phyloP scores from a whole-genome alignment of 805 yeast species.

The Kodamaea jinghongensis region DNA sequence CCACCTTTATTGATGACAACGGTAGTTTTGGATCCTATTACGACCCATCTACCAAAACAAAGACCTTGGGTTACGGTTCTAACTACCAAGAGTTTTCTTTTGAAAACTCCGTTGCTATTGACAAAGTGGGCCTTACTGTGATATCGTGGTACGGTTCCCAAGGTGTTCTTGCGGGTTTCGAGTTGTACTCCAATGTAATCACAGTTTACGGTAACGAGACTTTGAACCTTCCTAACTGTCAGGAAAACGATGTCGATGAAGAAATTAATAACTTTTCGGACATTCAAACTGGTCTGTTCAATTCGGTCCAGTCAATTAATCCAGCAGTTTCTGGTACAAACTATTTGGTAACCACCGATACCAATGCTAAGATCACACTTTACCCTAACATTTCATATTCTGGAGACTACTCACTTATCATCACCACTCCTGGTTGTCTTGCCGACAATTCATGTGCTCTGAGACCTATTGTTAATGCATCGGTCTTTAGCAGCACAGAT shows the following conservation, averaged over 20 bases:
- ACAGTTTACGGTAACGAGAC: conserved; percentile 72
- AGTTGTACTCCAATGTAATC: conserved; percentile 60
- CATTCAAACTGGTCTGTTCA: conserved; percentile 28
- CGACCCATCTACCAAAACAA: conserved; percentile 32
- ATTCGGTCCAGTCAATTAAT: conserved; percentile 21
- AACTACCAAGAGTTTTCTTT: conserved; percentile 82
- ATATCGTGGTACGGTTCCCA: conserved; percentile 64
- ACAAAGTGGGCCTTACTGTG: conserved; percentile 60
- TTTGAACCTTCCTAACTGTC: conserved; percentile 66
- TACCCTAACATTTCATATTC: conserved; percentile 67
- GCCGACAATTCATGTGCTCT: conserved; percentile 61
- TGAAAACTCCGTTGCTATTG: conserved; percentile 61
- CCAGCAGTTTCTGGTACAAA: conserved; percentile 26
- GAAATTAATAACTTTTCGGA: conserved; percentile 24
- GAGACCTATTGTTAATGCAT: conserved; percentile 78
- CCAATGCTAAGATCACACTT: conserved; percentile 41
- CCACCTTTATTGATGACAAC: conserved; percentile 30
- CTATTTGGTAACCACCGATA: conserved; percentile 31
- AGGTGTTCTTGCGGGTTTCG: conserved; percentile 71
- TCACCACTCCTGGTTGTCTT: conserved; percentile 87
- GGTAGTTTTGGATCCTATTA: conserved; percentile 37
- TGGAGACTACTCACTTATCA: conserved; percentile 69
- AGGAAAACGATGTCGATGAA: conserved; percentile 22
- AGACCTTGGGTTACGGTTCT: conserved; percentile 41
- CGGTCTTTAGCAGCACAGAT: conserved; percentile 53